Conservation (phyloP, 2,329 filamentous ascomycete genomes). For the Cryphonectria naterciae region DNA sequence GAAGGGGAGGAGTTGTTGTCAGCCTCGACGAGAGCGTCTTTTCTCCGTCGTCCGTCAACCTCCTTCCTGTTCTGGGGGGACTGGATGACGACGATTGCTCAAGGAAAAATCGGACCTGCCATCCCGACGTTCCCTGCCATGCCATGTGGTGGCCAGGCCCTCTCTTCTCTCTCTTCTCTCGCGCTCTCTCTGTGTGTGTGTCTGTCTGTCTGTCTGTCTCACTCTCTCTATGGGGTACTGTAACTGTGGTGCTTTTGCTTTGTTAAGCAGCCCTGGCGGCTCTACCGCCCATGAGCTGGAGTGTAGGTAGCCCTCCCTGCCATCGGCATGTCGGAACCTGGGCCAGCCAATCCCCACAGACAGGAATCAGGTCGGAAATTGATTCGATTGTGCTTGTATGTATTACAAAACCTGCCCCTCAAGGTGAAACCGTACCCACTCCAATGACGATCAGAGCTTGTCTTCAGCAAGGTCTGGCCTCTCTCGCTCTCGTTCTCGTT, state of each 20-base stretch:
- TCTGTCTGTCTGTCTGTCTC: not conserved
- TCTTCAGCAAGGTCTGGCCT: not conserved
- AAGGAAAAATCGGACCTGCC: slow-evolving; percentile 5
- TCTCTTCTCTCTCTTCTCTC: no score
- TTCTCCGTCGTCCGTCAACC: slow-evolving; percentile 9
- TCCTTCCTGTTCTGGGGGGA: slow-evolving; percentile 13
- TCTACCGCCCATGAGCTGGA: not conserved
- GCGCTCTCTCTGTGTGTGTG: not conserved
- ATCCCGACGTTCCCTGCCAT: slow-evolving; percentile 11
- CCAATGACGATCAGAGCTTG: not conserved
- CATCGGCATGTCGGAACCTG: slow-evolving; percentile 20
- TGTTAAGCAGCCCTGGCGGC: not conserved
- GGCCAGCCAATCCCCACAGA: not conserved
- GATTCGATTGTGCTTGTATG: not conserved
- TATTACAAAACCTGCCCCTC: not conserved
- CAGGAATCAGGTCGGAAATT: not conserved
- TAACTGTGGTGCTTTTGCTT: not conserved
- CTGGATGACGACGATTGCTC: slow-evolving; percentile 11
- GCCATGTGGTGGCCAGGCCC: slow-evolving; percentile 15
- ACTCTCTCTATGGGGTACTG: not conserved
- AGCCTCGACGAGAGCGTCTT: slow-evolving; percentile 5
- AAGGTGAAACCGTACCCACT: slow-evolving; percentile 6
- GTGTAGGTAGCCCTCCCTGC: not conserved
- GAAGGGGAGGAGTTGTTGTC: not conserved
- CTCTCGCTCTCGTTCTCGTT: not conserved